Evolutionary conservation across 2,329 filamentous ascomycete species (phyloP), one percentile per base, ranked within the genome.

Genomic region (Colletotrichum chlorophyti): DNA sequence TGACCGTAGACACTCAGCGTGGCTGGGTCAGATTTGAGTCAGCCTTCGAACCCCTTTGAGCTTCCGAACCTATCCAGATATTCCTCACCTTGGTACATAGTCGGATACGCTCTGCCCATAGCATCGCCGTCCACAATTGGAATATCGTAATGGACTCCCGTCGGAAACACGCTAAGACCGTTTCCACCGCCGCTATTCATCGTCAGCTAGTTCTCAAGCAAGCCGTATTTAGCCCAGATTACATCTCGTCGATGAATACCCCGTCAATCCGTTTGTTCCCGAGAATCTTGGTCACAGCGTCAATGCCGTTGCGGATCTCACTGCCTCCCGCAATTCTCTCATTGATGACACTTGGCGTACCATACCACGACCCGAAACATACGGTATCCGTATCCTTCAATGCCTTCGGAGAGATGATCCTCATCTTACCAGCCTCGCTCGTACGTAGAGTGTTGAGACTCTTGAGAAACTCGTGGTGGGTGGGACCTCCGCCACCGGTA

Each of bases 341-440:
- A 10, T 65, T 57, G 14, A 64, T 1, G 66, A 66, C 74, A 17
- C 72, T 76, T 0, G 75, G 75, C 29, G 74, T 76, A 3, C 77
- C 78, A 38, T 79, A 79, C 69, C 77, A 79, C 0, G 76, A 76
- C 0, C 76, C 76, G 34, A 78, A 75, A 37, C 76, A 76, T 4
- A 77, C 69, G 2, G 70, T 64, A 8, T 74, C 76, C 10, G 71
- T 65, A 26, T 79, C 76, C 5, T 68, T 65, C 0, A 80, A 63
- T 0, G 67, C 64, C 5, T 68, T 68, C 0, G 75, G 72, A 0
- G 74, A 69, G 2, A 81, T 68, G 1, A 81, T 70, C 43, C 72
- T 60, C 46, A 66, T 65, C 2, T 38, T 60, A 2, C 60, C 63
- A 2, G 40, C 32, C 27, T 58, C 54, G 23, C 51, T 45, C 65